These are phyloP conservation scores for Leonotis leonurus DNA, from an alignment of 257 asterid genomes.

Conservation along the genomic window DNA sequence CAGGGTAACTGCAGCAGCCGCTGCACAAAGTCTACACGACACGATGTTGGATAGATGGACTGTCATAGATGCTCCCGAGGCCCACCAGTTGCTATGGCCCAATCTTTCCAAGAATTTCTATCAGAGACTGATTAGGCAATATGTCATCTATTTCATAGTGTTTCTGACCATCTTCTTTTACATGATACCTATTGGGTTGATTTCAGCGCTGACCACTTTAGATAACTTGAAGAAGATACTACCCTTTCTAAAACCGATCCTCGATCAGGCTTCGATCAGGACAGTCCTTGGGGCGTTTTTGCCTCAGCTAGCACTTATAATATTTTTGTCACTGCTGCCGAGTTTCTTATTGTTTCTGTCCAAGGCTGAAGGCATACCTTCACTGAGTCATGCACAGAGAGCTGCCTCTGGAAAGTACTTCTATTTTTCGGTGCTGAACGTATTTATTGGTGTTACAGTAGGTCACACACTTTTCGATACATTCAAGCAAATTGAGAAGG, in stretches of 20 bases:
- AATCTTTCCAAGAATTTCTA: conserved; percentile 58
- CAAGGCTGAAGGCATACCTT: conserved; percentile 81
- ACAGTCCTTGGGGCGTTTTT: conserved; percentile 77
- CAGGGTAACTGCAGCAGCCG: conserved; percentile 76
- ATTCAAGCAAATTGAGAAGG: conserved; percentile 39
- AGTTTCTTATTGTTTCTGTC: conserved; percentile 66
- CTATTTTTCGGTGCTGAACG: conserved; percentile 74
- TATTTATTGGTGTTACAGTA: conserved; percentile 81
- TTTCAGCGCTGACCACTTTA: conserved; percentile 85
- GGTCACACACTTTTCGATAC: conserved; percentile 57
- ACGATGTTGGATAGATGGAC: conserved; percentile 70
- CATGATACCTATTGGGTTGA: conserved; percentile 74
- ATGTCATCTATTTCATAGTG: conserved; percentile 49
- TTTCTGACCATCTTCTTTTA: conserved; percentile 84
- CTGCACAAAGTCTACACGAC: conserved; percentile 76
- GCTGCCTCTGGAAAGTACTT: conserved; percentile 93
- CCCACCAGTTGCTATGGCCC: conserved; percentile 64
- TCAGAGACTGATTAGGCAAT: conserved; percentile 51
- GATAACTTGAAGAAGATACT: conserved; percentile 64
- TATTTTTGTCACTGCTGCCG: conserved; percentile 80
- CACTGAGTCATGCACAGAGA: conserved; percentile 61
- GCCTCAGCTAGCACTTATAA: conserved; percentile 85
- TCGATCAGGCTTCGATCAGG: conserved; percentile 31
- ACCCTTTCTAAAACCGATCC: conserved; percentile 59
- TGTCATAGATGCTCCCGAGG: conserved; percentile 70